These are phyloP conservation scores for Colletotrichum tabaci DNA, from an alignment of 2,329 filamentous ascomycete species.

Conservation along the genomic window DNA sequence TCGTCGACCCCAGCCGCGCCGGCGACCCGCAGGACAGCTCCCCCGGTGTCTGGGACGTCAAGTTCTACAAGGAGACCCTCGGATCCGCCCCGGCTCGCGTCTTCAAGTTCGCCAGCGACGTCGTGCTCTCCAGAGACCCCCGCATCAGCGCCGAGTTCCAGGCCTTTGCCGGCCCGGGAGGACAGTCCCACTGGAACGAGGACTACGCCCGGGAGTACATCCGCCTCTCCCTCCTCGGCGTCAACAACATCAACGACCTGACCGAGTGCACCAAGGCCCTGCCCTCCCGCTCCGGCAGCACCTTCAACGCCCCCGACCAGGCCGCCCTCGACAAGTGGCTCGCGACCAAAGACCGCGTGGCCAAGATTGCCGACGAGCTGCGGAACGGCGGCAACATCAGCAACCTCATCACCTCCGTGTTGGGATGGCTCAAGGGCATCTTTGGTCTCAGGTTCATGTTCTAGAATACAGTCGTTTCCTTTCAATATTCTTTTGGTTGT, in stretches of 20 bases:
- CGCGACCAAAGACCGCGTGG: constrained; percentile 56
- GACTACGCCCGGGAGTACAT: constrained; percentile 68
- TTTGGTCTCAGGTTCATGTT: constrained; percentile 12
- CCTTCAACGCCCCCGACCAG: constrained; percentile 43
- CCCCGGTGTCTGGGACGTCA: constrained; percentile 67
- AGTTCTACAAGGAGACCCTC: constrained; percentile 64
- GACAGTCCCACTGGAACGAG: constrained; percentile 59
- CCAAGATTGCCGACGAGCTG: constrained; percentile 55
- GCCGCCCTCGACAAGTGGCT: constrained; percentile 37
- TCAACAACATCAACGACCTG: constrained; percentile 69
- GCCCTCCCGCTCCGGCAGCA: constrained; percentile 49
- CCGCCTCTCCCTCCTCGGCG: constrained; percentile 67
- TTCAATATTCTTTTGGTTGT: neutral
- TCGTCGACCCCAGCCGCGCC: constrained; percentile 56
- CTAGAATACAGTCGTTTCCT: accelerated
- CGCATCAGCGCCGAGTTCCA: constrained; percentile 55
- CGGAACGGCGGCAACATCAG: constrained; percentile 26
- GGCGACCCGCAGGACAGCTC: constrained; percentile 66
- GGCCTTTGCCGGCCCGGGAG: constrained; percentile 51
- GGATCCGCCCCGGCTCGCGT: constrained; percentile 52
- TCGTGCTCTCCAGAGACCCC: constrained; percentile 55
- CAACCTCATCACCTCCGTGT: constrained; percentile 19
- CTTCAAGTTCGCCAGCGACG: constrained; percentile 59
- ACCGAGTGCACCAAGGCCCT: constrained; percentile 69
- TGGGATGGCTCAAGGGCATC: constrained; percentile 34